Percentiles rank a stretch among this genome's conserved stretches.
Evolutionary conservation across 108 stramenopile genomes (phyloP).

Genomic region (Fragilariopsis cylindrus): DNA sequence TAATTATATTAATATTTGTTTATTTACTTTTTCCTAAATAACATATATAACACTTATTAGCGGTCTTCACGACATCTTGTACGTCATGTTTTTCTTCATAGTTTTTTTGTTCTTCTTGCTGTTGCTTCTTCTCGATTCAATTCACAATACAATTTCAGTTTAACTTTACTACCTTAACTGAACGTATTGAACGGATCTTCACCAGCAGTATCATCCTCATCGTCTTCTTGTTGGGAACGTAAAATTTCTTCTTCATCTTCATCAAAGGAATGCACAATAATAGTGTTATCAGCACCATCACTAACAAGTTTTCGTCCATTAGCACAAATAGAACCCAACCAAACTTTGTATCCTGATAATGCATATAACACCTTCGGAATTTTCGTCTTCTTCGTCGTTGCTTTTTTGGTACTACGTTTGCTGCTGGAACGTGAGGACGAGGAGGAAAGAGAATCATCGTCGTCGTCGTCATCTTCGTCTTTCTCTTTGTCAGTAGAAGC

Average conservation of each 20-base stretch:
- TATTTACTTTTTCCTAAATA: no score
- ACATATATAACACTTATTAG: no score
- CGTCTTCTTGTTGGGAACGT: slow-evolving; percentile 30
- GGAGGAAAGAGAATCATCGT: slow-evolving; percentile 2
- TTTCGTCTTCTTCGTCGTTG: slow-evolving; percentile 3
- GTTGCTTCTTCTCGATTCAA: no score
- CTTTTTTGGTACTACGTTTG: neutral
- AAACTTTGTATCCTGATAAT: slow-evolving; percentile 75
- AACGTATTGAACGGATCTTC: slow-evolving; percentile 7
- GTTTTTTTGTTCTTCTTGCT: no score
- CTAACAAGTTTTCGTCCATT: slow-evolving; percentile 56
- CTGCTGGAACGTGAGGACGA: no score
- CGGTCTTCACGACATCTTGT: no score
- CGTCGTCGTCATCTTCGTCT: slow-evolving; percentile 24
- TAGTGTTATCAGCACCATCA: slow-evolving; percentile 76
- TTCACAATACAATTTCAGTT: no score
- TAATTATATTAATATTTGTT: no score
- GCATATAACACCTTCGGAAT: slow-evolving; percentile 53
- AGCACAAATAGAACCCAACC: slow-evolving; percentile 66
- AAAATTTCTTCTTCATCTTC: slow-evolving; percentile 29
- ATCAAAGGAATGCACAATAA: slow-evolving; percentile 72
- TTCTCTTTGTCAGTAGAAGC: neutral
- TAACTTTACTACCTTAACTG: no score
- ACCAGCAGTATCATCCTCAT: slow-evolving; percentile 20
- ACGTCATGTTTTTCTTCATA: no score